Conservation (phyloP, 306 rosid genomes). For the Fagus sylvatica region DNA sequence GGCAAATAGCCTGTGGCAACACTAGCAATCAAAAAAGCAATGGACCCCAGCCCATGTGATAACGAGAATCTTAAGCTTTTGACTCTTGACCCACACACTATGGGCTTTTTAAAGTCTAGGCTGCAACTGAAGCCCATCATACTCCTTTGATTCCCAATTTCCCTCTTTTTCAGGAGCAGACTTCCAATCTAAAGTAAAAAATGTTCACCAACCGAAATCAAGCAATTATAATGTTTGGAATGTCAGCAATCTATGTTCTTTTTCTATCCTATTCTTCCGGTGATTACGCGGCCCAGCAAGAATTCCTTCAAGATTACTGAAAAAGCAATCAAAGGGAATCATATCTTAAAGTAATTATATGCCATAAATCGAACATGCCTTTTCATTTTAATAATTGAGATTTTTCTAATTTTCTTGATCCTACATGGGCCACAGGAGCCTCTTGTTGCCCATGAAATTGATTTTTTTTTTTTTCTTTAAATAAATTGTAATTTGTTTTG, state of each 20-base stretch:
- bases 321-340: slow-evolving; percentile 12
- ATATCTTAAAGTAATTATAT: slow-evolving; percentile 25
- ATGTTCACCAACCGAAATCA: neutral
- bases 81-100: too few species aligned
- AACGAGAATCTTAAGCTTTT: too few species aligned
- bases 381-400: neutral
- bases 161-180: slow-evolving; percentile 21
- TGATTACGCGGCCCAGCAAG: slow-evolving; percentile 33
- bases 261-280: slow-evolving; percentile 26
- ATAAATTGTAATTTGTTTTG: too few species aligned
- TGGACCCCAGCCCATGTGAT: too few species aligned
- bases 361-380: neutral
- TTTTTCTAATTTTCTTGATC: neutral
- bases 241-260: slow-evolving; percentile 8
- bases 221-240: slow-evolving; percentile 21
- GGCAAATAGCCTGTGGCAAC: too few species aligned
- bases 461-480: neutral
- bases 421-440: neutral
- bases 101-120: neutral
- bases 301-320: slow-evolving; percentile 34
- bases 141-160: neutral
- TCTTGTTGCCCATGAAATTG: neutral
- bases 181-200: slow-evolving; percentile 19
- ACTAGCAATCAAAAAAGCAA: too few species aligned
- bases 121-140: neutral